Percentiles rank a stretch among this genome's conserved stretches.
Conservation (phyloP, 2,329 filamentous ascomycete genomes). For the Colletotrichum tropicicola region DNA sequence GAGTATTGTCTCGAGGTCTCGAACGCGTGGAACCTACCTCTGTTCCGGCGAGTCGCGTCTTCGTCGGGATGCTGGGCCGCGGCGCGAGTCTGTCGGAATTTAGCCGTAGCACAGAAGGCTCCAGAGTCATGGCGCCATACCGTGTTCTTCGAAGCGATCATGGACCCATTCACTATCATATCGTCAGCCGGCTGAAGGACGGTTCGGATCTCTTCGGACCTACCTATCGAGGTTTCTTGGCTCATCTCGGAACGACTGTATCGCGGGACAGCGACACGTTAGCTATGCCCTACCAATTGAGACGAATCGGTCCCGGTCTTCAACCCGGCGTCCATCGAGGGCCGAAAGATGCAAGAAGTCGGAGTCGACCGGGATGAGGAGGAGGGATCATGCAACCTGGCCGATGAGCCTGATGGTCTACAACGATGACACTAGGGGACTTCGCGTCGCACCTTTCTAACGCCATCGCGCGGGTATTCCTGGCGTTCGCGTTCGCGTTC, state of each 20-base stretch:
- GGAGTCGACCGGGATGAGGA: constrained; percentile 32
- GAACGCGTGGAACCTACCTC: constrained; percentile 37
- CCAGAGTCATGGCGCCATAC: constrained; percentile 45
- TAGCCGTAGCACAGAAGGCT: background rate
- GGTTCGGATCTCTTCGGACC: constrained; percentile 38
- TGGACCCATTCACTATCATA: constrained; percentile 86
- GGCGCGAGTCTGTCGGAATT: constrained; percentile 45
- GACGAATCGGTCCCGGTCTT: constrained; percentile 17
- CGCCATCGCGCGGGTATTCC: constrained; percentile 78
- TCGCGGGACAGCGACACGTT: constrained; percentile 47
- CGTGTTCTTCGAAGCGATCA: constrained; percentile 84
- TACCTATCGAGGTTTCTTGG: constrained; percentile 77
- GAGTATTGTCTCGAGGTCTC: constrained; percentile 31
- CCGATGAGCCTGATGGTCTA: constrained; percentile 17
- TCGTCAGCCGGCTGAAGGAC: constrained; percentile 34
- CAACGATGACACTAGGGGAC: background rate
- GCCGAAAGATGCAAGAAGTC: constrained; percentile 8
- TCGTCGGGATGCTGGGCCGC: constrained; percentile 50
- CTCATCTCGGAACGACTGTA: constrained; percentile 70
- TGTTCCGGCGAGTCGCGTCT: constrained; percentile 53
- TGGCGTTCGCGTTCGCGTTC: constrained; percentile 44
- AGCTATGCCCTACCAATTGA: constrained; percentile 36
- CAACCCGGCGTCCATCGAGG: constrained; percentile 13
- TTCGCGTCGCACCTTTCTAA: constrained; percentile 78
- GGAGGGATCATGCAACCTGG: constrained; percentile 26